Base-by-base conservation (phyloP, 2,329 filamentous ascomycete genomes). In the Penicillium paneum region DNA sequence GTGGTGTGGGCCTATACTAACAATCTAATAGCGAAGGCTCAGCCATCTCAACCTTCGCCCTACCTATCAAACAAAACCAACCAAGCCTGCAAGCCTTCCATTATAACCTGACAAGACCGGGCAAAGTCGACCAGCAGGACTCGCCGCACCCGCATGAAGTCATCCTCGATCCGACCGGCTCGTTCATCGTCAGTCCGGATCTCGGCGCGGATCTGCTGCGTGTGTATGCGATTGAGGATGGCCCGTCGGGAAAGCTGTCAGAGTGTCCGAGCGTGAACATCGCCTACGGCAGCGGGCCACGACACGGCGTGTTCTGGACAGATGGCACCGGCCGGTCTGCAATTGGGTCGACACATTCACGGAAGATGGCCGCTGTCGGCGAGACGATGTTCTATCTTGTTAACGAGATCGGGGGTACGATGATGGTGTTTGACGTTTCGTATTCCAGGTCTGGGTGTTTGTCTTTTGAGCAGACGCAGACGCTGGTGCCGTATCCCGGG, bases 181-280 rank as follows among this genome's bases (percentile, higher is more conserved):
- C 76, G n/a, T 90, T 81, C 68, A 63, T 89, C 28, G 64, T 89
- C 8, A 79, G 84, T 8, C 85, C 86, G 1, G 87, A 90, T 62
- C 77, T 91, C 5, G 84, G 87, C 38, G 78, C 81, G 0, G 87
- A 90, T 62, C 64, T 83, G 7, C 70, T 89, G 44, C 83, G 82
- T 58, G 71, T 83, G 75, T 89, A 82, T 67, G 65, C 73, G 51
- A 77, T 87, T 63, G 71, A 49, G 6, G 28, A 83, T 59, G 62
- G 64, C 1, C 58, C 64, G 1, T 74, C 67, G 2, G 77, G 78
- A 7, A 76, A 79, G 31, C 72, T 82, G 8, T 64, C 64, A 17
- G 70, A 77, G 57, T 76, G 75, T 26, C 75, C 81, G 8, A 70
- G 82, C 34, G 59, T 71, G 34, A 60, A 62, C 8, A 64, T 69